Conservation (phyloP, 805 yeast genomes). For the Saturnispora ahearnii region DNA sequence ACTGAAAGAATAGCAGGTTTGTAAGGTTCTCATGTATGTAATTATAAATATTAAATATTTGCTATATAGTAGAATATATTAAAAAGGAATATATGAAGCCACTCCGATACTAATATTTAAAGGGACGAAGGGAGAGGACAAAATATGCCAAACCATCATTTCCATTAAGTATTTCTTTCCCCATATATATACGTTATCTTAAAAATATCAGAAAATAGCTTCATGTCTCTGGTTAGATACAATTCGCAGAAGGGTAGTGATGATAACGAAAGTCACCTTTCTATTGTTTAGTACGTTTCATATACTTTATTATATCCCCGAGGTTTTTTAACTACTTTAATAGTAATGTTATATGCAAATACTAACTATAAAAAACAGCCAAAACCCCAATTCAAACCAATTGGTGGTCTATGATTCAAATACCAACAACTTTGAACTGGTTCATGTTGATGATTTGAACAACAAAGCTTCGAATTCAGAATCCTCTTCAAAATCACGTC, state of each 20-base stretch:
- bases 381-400: slow-evolving; percentile 20
- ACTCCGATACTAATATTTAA: too few species aligned
- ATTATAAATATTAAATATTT: background rate
- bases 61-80: slow-evolving; percentile 1
- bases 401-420: slow-evolving; percentile 24
- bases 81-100: too few species aligned
- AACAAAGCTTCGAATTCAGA: background rate
- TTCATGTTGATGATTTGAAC: slow-evolving; percentile 13
- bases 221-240: slow-evolving; percentile 18
- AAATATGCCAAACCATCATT: too few species aligned
- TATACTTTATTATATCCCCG: background rate
- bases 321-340: too few species aligned
- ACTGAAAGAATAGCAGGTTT: slow-evolving; percentile 6
- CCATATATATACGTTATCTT: background rate
- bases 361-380: slow-evolving; percentile 12
- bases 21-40: background rate
- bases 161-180: background rate
- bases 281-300: slow-evolving; percentile 6
- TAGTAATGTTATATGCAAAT: background rate
- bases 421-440: slow-evolving; percentile 22
- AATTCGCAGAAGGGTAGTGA: slow-evolving; percentile 1
- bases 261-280: background rate
- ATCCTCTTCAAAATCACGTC: background rate
- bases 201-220: background rate
- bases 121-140: too few species aligned